Base-by-base conservation (phyloP, 1,284 basidiomycete species). In the Pseudozyma tsukubaensis region DNA sequence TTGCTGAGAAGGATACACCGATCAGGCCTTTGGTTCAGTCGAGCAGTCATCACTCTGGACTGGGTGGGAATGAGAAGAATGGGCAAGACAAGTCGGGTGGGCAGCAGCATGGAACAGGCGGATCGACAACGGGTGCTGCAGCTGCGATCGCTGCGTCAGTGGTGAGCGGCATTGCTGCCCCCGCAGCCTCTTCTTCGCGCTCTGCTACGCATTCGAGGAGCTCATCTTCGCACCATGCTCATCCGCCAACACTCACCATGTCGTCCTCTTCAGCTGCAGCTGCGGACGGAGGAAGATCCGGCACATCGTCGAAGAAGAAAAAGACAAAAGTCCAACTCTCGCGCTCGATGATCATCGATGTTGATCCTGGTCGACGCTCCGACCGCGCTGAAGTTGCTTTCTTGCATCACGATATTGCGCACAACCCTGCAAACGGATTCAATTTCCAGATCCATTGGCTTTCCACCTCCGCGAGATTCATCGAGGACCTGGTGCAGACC, bases 401-500 rank as follows among this genome's bases (percentile, higher is more conserved):
- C 55, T 52, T 84, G 34, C 83, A 84, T 50, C 81, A 83, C 66
- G 83, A 84, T 56, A 63, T 82, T 1, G 73, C 83, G 24, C 83
- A 84, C 72, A 84, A 84, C 43, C 81, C 83, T 1, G 79, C 78
- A 10, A 84, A 84, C 59, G 82, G 83, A 14, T 84, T 84, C 71
- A 84, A 83, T 54, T 84, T 82, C 52, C 95, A 99, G 85, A 88
- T 99, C 44, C 94, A 98, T 76, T 99, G 97, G 96, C 91, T 98
- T 24, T 94, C 94, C 10, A 93, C 94, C 0, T 95, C 94, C 0
- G 93, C 94, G n/a, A 90, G 93, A n/a, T 91, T 92, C 72, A 92
- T 99, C 63, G 96, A 99, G 73, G 94, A 97, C 77, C 88, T 92
- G 40, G 88, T 98, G 11, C 90, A 92, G 43, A 89, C 89, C 55